Base-by-base conservation (phyloP, 2,329 filamentous ascomycete species). In the Clonostachys chloroleuca region DNA sequence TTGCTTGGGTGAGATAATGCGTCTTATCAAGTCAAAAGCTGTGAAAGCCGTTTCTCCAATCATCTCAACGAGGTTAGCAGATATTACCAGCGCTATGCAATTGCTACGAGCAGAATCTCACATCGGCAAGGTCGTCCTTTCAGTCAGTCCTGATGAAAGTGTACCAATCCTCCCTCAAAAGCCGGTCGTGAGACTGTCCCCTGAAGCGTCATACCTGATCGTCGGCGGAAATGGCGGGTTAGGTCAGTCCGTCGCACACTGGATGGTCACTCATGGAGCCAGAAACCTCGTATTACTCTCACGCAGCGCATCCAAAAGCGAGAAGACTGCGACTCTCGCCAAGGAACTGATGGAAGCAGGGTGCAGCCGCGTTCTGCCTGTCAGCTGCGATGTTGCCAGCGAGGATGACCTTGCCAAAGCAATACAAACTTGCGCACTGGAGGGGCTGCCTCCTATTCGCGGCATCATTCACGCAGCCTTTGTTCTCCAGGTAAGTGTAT, bases 221-320 rank as follows among this genome's bases (percentile, higher is more conserved):
- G 50, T 56, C 16, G 56, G 57, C 6, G 55, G 56, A n/a, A 35
- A 54, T 7, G 52, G 54, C 34, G 54, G 56, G 12, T 39, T 59
- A 6, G 57, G 57, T 12, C 34, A 44, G 17, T n/a, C 14, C 48
- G 70, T 80, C 57, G 61, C 72, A 12, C 65, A 64, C 7, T 72
- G 73, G 67, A 75, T 80, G 72, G 64, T 72, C 7, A 59, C 61
- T 40, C 67, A 69, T 14, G 77, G 76, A 3, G 77, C 75, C 6
- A 63, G 65, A 10, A 66, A 72, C 49, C 57, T 80, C 16, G 67
- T 75, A 0, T 64, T 79, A 5, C 61, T 79, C 14, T 79, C 75
- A 3, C 68, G 74, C 24, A 72, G 65, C 44, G 75, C 70, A 3
- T 69, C 62, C 16, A 57, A 62, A 3, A 69, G 65, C 2, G 63